Conservation (phyloP, 1,284 basidiomycete genomes). For the Rhodotorula sp. region DNA sequence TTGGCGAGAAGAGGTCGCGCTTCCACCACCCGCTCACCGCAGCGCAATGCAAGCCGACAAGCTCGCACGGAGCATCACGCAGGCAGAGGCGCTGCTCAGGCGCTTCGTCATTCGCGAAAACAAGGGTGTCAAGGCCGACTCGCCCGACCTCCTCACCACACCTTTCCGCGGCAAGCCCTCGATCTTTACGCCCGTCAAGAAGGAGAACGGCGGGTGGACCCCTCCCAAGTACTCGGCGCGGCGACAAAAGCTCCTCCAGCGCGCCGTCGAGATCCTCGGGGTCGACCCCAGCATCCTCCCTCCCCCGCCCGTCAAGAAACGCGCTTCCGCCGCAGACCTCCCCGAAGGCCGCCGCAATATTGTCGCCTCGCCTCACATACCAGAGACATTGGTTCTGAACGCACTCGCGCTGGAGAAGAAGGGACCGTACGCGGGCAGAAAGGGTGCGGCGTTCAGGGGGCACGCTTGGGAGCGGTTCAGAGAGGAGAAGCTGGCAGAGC, state of each 20-base stretch:
- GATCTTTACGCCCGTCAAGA: too few relatives aligned
- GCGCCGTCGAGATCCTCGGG: constrained; percentile 9
- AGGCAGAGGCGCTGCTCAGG: too few relatives aligned
- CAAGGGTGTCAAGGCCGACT: too few relatives aligned
- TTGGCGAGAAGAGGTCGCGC: too few relatives aligned
- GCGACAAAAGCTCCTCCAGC: constrained; percentile 33
- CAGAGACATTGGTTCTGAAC: constrained; percentile 22
- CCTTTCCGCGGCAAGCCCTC: too few relatives aligned
- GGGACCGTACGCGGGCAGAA: constrained; percentile 37
- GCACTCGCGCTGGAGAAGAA: constrained; percentile 27
- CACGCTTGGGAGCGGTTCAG: constrained; percentile 39
- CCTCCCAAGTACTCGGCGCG: constrained; percentile 38
- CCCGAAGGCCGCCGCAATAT: constrained; percentile 2
- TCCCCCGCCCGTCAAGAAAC: constrained; percentile 2
- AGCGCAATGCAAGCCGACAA: too few relatives aligned
- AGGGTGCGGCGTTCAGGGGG: constrained; percentile 40
- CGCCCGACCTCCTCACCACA: too few relatives aligned
- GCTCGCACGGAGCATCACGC: too few relatives aligned
- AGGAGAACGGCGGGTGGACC: constrained; percentile 10
- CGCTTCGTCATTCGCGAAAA: too few relatives aligned
- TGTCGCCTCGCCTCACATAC: constrained; percentile 17
- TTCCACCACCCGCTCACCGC: too few relatives aligned
- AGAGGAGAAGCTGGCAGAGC: constrained; percentile 17
- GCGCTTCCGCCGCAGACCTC: constrained; percentile 1
- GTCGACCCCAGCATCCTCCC: constrained; percentile 29